Percentiles rank a stretch among this genome's conserved stretches.
Evolutionary conservation across 2,329 filamentous ascomycete species (phyloP).

Genomic region (Xylariaceae sp.): DNA sequence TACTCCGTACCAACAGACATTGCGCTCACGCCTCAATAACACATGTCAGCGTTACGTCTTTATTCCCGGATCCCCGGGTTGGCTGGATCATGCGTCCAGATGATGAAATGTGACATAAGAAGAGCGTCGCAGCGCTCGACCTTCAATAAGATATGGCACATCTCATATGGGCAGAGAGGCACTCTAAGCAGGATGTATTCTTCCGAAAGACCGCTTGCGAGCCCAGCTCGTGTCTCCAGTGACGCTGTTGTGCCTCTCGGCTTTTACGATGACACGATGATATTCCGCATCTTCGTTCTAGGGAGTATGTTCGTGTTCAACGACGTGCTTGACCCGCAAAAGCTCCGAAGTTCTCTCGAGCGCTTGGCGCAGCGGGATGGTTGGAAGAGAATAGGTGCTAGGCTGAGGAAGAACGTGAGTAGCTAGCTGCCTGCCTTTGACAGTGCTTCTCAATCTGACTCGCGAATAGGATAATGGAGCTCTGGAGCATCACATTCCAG

Average conservation of each 20-base stretch:
- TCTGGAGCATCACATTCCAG: neutral
- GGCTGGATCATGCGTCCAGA: no score
- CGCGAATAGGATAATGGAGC: neutral
- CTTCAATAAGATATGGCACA: no score
- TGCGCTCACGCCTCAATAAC: no score
- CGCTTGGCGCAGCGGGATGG: neutral
- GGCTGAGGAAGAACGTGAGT: neutral
- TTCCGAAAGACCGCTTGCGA: no score
- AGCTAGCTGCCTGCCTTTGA: neutral
- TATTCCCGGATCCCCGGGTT: no score
- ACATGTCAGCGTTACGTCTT: no score
- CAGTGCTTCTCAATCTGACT: neutral
- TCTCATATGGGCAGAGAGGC: no score
- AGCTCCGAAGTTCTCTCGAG: neutral
- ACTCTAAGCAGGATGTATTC: no score
- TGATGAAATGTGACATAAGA: no score
- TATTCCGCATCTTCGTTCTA: neutral
- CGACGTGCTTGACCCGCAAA: neutral
- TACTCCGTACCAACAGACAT: no score
- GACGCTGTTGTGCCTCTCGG: neutral
- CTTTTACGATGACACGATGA: neutral
- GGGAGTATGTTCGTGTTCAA: neutral
- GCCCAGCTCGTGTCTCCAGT: neutral
- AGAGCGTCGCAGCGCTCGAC: no score
- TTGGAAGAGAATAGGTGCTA: neutral